Conservation (phyloP, 306 rosid genomes). For the Carpinus viminea region DNA sequence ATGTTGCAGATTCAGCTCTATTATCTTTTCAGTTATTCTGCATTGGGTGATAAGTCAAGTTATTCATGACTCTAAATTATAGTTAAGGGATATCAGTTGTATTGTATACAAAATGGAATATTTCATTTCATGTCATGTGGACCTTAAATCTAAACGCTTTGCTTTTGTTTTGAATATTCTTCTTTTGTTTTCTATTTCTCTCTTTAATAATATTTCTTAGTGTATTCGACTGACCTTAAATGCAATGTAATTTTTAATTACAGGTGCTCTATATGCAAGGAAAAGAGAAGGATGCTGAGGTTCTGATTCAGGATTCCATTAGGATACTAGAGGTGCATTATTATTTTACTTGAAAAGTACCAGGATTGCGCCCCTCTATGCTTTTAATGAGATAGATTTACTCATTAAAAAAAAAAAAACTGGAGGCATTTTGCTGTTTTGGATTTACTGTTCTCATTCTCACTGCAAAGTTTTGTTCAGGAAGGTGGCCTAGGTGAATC, state of each 20-base stretch:
- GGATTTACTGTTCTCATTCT: slow-evolving; percentile 16
- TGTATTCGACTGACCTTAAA: slow-evolving; percentile 7
- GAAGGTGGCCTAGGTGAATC: slow-evolving; percentile 75
- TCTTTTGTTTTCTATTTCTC: neutral
- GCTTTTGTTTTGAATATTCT: slow-evolving; percentile 8
- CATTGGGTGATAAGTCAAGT: neutral
- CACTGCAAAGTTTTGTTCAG: slow-evolving; percentile 43
- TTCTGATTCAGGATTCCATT: slow-evolving; percentile 68
- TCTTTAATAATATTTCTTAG: slow-evolving; percentile 10
- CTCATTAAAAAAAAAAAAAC: neutral
- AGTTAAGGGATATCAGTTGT: neutral
- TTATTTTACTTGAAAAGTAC: slow-evolving; percentile 14
- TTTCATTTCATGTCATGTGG: neutral
- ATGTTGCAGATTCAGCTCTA: neutral
- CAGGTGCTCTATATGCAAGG: slow-evolving; percentile 87
- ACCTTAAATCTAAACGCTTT: neutral
- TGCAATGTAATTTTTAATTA: slow-evolving; percentile 21
- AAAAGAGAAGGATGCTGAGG: slow-evolving; percentile 73
- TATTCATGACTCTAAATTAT: neutral
- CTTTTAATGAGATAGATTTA: no score
- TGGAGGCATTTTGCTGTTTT: slow-evolving; percentile 18
- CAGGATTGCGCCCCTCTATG: no score
- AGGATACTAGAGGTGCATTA: slow-evolving; percentile 72
- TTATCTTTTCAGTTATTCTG: neutral
- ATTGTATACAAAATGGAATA: neutral